phyloP scores from a whole-genome alignment of 2,329 filamentous ascomycete species.

The Tympanopsis confertula region DNA sequence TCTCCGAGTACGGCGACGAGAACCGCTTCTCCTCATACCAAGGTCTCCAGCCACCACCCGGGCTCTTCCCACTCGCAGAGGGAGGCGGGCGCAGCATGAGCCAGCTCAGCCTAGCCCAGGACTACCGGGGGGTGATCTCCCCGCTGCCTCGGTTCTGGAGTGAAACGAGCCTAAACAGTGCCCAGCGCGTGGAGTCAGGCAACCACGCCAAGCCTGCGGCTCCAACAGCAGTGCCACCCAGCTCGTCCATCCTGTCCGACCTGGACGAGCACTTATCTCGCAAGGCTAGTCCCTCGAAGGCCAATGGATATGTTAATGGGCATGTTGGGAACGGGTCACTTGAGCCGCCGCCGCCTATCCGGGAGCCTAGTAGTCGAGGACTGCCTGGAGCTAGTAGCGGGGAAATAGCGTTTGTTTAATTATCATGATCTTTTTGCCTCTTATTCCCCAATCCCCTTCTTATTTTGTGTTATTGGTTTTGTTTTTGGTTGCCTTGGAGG shows the following conservation, averaged over 20 bases:
- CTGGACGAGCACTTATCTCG: too few species aligned
- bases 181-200: constrained; percentile 10
- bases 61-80: constrained; percentile 8
- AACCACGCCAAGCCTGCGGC: constrained; percentile 1
- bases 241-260: too few species aligned
- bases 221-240: too few species aligned
- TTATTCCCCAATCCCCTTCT: neutral
- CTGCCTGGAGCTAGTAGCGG: too few species aligned
- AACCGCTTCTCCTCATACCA: neutral
- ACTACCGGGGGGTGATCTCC: constrained; percentile 20
- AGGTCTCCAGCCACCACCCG: neutral
- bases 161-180: constrained; percentile 16
- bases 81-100: constrained; percentile 15
- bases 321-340: too few species aligned
- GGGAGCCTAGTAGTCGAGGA: too few species aligned
- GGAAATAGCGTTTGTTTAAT: too few species aligned
- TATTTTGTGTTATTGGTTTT: neutral
- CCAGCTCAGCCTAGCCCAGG: constrained; percentile 20
- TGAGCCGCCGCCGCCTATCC: too few species aligned
- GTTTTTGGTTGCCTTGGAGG: too few species aligned
- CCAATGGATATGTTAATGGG: too few species aligned
- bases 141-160: constrained; percentile 22
- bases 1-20: neutral
- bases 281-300: too few species aligned
- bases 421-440: neutral